Conservation (phyloP, 768 basidiomycete genomes). For the Pleurotus djamor region DNA sequence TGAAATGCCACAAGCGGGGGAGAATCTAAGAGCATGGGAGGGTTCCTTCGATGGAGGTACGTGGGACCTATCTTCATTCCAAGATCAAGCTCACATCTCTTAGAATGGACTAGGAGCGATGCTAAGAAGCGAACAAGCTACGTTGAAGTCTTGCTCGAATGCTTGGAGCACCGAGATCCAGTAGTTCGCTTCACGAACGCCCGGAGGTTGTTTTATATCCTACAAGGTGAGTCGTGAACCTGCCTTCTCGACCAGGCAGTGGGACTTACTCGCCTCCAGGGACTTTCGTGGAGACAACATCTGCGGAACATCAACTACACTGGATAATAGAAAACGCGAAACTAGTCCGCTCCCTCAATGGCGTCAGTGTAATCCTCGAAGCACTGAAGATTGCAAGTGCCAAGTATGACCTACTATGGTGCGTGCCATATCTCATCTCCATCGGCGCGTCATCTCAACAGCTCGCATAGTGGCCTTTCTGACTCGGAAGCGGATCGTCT, state of each 20-base stretch:
- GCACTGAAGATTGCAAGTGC: constrained; percentile 89
- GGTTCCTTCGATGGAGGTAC: constrained; percentile 77
- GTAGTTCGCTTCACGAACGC: constrained; percentile 87
- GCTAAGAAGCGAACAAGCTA: constrained; percentile 63
- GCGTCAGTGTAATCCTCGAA: constrained; percentile 77
- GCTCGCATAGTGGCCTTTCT: constrained; percentile 57
- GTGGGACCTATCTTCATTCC: constrained; percentile 15
- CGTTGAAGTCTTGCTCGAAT: constrained; percentile 80
- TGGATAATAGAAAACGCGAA: constrained; percentile 96
- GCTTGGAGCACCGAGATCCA: constrained; percentile 82
- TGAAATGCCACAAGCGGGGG: constrained; percentile 88
- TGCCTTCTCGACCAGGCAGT: constrained; percentile 3
- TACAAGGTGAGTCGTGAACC: constrained; percentile 67
- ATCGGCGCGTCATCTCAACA: constrained; percentile 2
- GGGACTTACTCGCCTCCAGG: constrained; percentile 39
- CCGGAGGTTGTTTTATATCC: constrained; percentile 82
- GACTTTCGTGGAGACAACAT: constrained; percentile 86
- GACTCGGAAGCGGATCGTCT: constrained; percentile 74
- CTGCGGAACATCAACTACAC: constrained; percentile 92
- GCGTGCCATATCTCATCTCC: constrained; percentile 9
- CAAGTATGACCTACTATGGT: constrained; percentile 86
- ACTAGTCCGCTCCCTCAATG: constrained; percentile 80
- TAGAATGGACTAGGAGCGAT: constrained; percentile 78
- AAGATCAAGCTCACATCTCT: constrained; percentile 7
- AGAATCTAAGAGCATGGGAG: constrained; percentile 87